Evolutionary conservation across 805 yeast genomes (phyloP).

Genomic region (Priceomyces medius): DNA sequence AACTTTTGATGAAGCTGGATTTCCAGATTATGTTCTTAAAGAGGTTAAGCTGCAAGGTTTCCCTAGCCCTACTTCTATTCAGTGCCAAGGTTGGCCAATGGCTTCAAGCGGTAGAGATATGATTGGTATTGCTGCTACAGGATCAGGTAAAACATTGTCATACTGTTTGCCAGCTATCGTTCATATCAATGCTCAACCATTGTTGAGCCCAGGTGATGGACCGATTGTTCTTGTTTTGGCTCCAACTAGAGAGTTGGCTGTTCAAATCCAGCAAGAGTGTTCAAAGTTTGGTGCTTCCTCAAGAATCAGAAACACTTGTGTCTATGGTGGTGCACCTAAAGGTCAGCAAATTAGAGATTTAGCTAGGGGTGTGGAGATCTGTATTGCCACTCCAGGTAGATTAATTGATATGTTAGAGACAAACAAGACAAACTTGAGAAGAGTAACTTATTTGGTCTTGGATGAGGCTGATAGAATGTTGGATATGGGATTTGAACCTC

Average conservation of each 20-base stretch:
- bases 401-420: slow-evolving; percentile 95
- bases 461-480: slow-evolving; percentile 99
- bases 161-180: slow-evolving; percentile 97
- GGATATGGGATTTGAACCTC: slow-evolving; percentile 99
- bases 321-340: slow-evolving; percentile 99
- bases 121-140: slow-evolving; percentile 99
- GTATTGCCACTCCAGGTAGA: slow-evolving; percentile 99
- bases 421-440: slow-evolving; percentile 89
- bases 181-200: slow-evolving; percentile 97
- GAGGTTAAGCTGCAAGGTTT: slow-evolving; percentile 93
- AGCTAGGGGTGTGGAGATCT: slow-evolving; percentile 91
- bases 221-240: slow-evolving; percentile 94
- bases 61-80: slow-evolving; percentile 92
- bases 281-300: slow-evolving; percentile 90
- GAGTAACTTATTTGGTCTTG: slow-evolving; percentile 94
- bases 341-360: slow-evolving; percentile 97
- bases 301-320: slow-evolving; percentile 93
- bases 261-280: slow-evolving; percentile 95
- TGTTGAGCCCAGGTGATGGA: slow-evolving; percentile 91
- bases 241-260: slow-evolving; percentile 98
- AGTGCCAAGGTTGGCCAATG: slow-evolving; percentile 99
- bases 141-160: slow-evolving; percentile 97
- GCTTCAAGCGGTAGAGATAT: slow-evolving; percentile 97
- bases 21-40: slow-evolving; percentile 87
- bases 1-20: slow-evolving; percentile 93